phyloP scores from a whole-genome alignment of 768 basidiomycete species.

The Hypsizygus marmoreus region DNA sequence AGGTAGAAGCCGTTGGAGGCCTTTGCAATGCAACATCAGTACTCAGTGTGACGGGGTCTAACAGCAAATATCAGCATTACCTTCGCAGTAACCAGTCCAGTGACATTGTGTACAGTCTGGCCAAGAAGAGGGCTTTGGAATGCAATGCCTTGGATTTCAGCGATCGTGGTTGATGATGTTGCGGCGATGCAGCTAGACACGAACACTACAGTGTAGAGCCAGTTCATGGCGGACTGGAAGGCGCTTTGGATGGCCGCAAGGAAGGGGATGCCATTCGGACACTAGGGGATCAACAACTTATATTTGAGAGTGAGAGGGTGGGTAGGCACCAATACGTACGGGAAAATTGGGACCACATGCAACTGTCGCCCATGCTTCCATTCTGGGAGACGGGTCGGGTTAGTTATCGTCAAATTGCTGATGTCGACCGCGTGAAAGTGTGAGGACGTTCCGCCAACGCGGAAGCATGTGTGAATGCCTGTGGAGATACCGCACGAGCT shows the following conservation, averaged over 20 bases:
- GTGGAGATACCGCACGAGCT: background rate
- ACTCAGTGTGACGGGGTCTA: no score
- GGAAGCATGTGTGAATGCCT: constrained; percentile 8
- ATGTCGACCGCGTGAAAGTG: constrained; percentile 2
- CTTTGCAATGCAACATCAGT: no score
- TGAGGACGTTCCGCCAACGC: background rate
- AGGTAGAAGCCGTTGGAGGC: constrained; percentile 51
- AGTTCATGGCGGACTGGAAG: constrained; percentile 26
- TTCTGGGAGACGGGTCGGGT: constrained; percentile 2
- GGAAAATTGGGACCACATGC: constrained; percentile 14
- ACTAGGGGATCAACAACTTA: background rate
- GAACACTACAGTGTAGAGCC: constrained; percentile 31
- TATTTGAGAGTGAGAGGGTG: constrained; percentile 6
- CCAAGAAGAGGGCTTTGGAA: constrained; percentile 49
- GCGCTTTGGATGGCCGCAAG: constrained; percentile 1
- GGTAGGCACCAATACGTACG: constrained; percentile 8
- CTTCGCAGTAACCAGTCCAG: constrained; percentile 56
- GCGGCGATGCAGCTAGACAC: constrained; percentile 29
- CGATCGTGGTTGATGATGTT: constrained; percentile 36
- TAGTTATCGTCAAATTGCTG: background rate
- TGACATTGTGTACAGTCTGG: constrained; percentile 46
- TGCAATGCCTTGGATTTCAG: constrained; percentile 55
- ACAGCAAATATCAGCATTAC: constrained; percentile 26
- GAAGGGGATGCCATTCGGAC: background rate
- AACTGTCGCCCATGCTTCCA: constrained; percentile 12